phyloP scores from a whole-genome alignment of 2,329 filamentous ascomycete species.

The Pseudogymnoascus sp. region DNA sequence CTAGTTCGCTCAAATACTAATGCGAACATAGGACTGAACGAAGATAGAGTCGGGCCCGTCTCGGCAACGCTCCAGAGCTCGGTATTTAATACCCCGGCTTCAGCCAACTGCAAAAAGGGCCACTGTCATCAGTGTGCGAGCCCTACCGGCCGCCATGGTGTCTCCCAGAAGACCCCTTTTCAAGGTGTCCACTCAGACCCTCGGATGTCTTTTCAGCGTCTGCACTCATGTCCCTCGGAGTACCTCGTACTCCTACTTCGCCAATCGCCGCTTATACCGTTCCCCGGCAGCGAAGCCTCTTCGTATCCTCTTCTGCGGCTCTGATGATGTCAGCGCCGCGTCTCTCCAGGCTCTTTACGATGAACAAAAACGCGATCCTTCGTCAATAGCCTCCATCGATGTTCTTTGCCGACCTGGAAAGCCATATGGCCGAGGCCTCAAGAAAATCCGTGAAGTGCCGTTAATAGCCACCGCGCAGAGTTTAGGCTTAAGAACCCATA shows the following conservation, averaged over 20 bases:
- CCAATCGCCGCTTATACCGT: neutral
- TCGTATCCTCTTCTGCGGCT: conserved; percentile 86
- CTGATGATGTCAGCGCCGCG: conserved; percentile 79
- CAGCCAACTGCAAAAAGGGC: neutral
- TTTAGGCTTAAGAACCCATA: conserved; percentile 55
- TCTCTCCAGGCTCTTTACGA: conserved; percentile 62
- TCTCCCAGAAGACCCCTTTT: neutral
- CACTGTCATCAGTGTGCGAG: neutral
- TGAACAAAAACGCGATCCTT: conserved; percentile 45
- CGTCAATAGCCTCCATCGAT: conserved; percentile 66
- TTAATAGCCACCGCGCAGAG: conserved; percentile 58
- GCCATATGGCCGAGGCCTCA: conserved; percentile 65
- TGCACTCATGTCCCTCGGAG: neutral
- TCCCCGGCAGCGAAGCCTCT: conserved; percentile 45
- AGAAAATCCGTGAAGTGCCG: conserved; percentile 50
- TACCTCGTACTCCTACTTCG: neutral
- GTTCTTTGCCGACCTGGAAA: conserved; percentile 79
- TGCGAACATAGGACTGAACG: neutral
- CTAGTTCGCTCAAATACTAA: neutral
- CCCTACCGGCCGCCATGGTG: neutral
- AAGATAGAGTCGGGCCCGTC: neutral
- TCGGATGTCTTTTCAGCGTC: neutral
- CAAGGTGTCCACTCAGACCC: neutral
- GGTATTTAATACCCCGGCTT: neutral
- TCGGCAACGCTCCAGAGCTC: neutral